A percentile compares a stretch with the other conserved stretches of the same genome.
Conservation (phyloP, 345 rosid species). For the Sisymbrium altissimum region DNA sequence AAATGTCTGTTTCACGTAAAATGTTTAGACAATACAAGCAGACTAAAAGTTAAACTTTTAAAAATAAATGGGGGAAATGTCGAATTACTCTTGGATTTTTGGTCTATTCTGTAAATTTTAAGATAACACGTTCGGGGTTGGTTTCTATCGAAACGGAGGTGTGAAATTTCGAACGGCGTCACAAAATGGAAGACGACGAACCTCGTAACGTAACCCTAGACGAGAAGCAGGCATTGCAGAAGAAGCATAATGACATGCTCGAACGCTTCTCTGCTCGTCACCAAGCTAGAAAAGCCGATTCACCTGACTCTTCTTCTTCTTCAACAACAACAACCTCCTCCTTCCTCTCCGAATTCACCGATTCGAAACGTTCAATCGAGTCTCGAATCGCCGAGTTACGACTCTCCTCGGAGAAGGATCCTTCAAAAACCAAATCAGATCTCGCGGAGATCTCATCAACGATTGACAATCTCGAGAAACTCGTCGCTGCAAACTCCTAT, state of each 20-base stretch:
- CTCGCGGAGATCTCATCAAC: constrained; percentile 51
- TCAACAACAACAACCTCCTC: constrained; percentile 45
- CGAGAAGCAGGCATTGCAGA: constrained; percentile 30
- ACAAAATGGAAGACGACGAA: constrained; percentile 27
- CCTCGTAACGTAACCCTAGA: constrained; percentile 22
- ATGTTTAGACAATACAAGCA: too few relatives aligned
- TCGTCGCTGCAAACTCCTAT: constrained; percentile 73
- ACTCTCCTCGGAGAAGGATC: constrained; percentile 34
- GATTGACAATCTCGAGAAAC: constrained; percentile 65
- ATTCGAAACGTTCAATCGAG: constrained; percentile 49
- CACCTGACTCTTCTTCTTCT: constrained; percentile 32
- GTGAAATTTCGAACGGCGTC: too few relatives aligned
- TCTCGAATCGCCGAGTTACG: constrained; percentile 43
- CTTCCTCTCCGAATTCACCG: constrained; percentile 62
- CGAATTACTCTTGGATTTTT: too few relatives aligned
- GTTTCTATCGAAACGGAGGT: too few relatives aligned
- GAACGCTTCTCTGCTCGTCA: constrained; percentile 79
- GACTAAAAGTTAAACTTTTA: too few relatives aligned
- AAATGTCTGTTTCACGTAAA: too few relatives aligned
- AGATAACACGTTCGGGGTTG: too few relatives aligned
- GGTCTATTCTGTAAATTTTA: too few relatives aligned
- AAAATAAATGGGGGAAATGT: too few relatives aligned
- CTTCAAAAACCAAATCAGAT: constrained; percentile 41
- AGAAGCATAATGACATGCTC: constrained; percentile 73
- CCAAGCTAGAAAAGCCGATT: constrained; percentile 51